These are phyloP conservation scores for Colletotrichum higginsianum DNA, from an alignment of 2,329 filamentous ascomycete genomes.

Conservation along the genomic window DNA sequence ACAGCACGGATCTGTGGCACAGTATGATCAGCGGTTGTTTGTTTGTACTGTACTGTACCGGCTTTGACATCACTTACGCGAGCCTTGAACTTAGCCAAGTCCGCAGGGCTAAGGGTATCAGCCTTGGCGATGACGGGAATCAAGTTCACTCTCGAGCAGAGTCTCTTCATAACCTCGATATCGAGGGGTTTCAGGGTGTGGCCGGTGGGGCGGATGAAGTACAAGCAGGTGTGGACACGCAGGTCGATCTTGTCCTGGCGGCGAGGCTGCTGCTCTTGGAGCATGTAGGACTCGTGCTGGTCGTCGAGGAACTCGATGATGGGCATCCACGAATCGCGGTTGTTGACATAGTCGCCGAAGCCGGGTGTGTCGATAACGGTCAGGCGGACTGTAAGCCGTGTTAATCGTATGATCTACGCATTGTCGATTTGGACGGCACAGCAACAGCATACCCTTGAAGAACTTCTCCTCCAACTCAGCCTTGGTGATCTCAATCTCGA, in stretches of 20 bases:
- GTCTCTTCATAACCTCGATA: conserved; percentile 99
- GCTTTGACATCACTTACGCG: conserved; percentile 73
- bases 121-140: conserved; percentile 99
- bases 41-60: conserved; percentile 6
- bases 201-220: conserved; percentile 98
- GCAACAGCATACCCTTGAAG: conserved; percentile 87
- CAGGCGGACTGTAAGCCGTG: conserved; percentile 81
- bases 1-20: conserved; percentile 85
- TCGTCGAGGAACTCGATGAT: conserved; percentile 99
- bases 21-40: conserved; percentile 19
- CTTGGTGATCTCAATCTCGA: conserved; percentile 99
- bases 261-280: conserved; percentile 99
- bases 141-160: conserved; percentile 97
- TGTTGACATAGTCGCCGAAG: conserved; percentile 99
- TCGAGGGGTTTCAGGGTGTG: conserved; percentile 99
- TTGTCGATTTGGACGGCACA: not conserved
- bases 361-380: conserved; percentile 99
- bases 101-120: conserved; percentile 93
- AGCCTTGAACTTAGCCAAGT: conserved; percentile 94
- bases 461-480: conserved; percentile 99
- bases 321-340: conserved; percentile 99
- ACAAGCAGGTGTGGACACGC: conserved; percentile 97
- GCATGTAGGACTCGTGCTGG: conserved; percentile 99
- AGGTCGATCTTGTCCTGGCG: conserved; percentile 99
- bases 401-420: conserved; percentile 33